Conservation (phyloP, 257 asterid genomes). For the Solanum tarapatanum region DNA sequence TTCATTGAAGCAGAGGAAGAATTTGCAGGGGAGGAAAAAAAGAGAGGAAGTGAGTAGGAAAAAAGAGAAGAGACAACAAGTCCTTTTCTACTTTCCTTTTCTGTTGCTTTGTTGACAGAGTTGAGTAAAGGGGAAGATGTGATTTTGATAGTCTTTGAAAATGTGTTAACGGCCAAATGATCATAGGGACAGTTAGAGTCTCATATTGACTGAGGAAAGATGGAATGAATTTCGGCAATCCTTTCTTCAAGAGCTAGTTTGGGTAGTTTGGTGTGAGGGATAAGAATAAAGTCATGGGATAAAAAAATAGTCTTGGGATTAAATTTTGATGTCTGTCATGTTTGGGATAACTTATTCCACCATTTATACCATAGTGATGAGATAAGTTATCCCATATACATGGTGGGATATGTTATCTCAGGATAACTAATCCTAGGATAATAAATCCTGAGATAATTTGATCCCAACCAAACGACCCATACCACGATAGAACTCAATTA, state of each 20-base stretch:
- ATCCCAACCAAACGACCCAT: no score
- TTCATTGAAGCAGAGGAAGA: conserved; percentile 28
- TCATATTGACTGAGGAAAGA: not conserved
- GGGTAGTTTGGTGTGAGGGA: not conserved
- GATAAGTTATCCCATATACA: no score
- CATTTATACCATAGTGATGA: no score
- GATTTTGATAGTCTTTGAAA: conserved; percentile 19
- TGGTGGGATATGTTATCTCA: no score
- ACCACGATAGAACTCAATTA: not conserved
- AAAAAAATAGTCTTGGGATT: no score
- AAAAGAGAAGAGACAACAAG: conserved; percentile 4
- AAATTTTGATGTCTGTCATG: no score
- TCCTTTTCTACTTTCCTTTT: conserved; percentile 2
- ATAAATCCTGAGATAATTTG: no score
- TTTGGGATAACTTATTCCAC: no score
- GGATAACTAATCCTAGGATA: no score
- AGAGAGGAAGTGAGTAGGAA: not conserved
- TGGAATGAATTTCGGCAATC: not conserved
- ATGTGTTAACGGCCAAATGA: conserved; percentile 1
- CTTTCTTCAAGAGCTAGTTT: not conserved
- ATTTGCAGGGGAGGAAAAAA: not conserved
- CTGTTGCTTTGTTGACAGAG: conserved; percentile 12
- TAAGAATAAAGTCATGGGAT: no score
- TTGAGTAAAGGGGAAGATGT: conserved; percentile 39
- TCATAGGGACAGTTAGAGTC: not conserved